Conservation (phyloP, 306 rosid genomes). For the Arachis hypogaea region DNA sequence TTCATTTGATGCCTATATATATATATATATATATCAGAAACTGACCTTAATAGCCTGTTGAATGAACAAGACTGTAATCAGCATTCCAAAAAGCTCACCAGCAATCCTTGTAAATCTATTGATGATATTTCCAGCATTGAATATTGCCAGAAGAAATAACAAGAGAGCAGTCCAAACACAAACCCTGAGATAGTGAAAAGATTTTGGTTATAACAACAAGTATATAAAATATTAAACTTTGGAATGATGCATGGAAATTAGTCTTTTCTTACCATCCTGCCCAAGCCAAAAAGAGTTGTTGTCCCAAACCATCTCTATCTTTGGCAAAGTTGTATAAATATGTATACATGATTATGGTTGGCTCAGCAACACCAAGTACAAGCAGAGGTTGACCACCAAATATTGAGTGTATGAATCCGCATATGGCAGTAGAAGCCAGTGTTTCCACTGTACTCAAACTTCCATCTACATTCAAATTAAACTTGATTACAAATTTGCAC, state of each 20-base stretch:
- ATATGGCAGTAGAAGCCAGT: slow-evolving; percentile 82
- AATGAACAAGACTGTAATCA: slow-evolving; percentile 80
- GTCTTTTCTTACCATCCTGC: slow-evolving; percentile 68
- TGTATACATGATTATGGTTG: slow-evolving; percentile 87
- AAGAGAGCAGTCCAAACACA: slow-evolving; percentile 86
- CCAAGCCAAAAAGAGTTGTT: slow-evolving; percentile 76
- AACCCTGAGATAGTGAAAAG: slow-evolving; percentile 57
- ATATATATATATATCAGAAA: slow-evolving; percentile 7
- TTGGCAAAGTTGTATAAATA: slow-evolving; percentile 77
- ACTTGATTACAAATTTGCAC: too few species aligned
- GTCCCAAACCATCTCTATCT: slow-evolving; percentile 62
- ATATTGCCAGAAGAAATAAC: slow-evolving; percentile 69
- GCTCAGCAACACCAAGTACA: slow-evolving; percentile 92
- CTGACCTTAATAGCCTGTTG: slow-evolving; percentile 87
- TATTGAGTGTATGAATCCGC: slow-evolving; percentile 88
- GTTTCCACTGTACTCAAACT: slow-evolving; percentile 89
- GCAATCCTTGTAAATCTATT: slow-evolving; percentile 85
- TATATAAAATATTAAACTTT: slow-evolving; percentile 5
- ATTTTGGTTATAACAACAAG: slow-evolving; percentile 8
- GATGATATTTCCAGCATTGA: slow-evolving; percentile 76
- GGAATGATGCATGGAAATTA: not conserved
- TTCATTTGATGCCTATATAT: not conserved
- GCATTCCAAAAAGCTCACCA: slow-evolving; percentile 86
- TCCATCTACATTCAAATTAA: slow-evolving; percentile 57
- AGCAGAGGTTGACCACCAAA: slow-evolving; percentile 89